Conservation (phyloP, 257 asterid genomes). For the Solanum pennellii region DNA sequence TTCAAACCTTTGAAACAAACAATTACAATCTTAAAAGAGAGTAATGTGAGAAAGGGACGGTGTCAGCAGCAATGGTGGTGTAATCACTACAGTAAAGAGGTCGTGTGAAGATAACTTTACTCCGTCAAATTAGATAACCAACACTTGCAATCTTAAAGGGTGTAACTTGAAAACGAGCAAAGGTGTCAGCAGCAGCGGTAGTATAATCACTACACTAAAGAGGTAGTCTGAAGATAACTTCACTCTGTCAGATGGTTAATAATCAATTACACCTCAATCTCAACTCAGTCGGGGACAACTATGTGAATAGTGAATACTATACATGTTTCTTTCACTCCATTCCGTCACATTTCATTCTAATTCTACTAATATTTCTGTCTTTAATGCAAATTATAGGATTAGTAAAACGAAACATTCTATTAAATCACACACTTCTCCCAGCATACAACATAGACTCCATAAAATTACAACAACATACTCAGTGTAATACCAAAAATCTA, state of each 20-base stretch:
- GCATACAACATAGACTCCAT: not conserved
- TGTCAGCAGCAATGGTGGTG: constrained; percentile 84
- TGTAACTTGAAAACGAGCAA: constrained; percentile 77
- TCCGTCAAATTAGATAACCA: not conserved
- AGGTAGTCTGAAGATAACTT: constrained; percentile 20
- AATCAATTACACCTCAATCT: not conserved
- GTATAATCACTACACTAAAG: constrained; percentile 96
- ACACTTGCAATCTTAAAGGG: not conserved
- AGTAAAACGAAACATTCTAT: not conserved
- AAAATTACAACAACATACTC: not conserved
- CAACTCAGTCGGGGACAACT: not conserved
- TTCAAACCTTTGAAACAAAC: not conserved
- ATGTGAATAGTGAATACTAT: not conserved
- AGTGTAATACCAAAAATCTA: not conserved
- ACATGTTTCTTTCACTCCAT: not conserved
- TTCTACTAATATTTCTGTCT: not conserved
- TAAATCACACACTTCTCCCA: not conserved
- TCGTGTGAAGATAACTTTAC: constrained; percentile 2
- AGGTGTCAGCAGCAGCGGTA: constrained; percentile 77
- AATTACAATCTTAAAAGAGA: not conserved
- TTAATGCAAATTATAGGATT: not conserved
- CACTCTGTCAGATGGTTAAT: not conserved
- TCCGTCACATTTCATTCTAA: not conserved
- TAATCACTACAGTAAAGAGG: constrained; percentile 96
- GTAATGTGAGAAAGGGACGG: constrained; percentile 77